Evolutionary conservation across 2,329 filamentous ascomycete genomes (phyloP).

Genomic region (Aspergillus felis): DNA sequence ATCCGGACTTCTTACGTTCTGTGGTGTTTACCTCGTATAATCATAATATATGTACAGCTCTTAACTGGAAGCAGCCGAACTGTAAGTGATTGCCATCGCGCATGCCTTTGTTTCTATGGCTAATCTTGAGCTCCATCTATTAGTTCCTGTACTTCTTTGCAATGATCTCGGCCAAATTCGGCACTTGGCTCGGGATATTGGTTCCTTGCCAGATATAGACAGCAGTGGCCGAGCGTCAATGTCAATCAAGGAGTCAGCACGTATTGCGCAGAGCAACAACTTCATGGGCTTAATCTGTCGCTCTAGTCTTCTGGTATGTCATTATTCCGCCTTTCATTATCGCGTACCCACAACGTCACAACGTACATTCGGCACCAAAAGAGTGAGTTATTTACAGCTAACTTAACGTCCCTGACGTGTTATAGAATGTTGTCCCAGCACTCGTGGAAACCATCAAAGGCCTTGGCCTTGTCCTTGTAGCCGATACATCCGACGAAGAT

Average conservation of each 20-base stretch:
- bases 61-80: conserved; percentile 99
- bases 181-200: conserved; percentile 35
- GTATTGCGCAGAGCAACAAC: conserved; percentile 92
- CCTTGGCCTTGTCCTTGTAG: conserved; percentile 85
- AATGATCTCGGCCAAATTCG: conserved; percentile 71
- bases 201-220: conserved; percentile 42
- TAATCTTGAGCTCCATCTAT: neutral
- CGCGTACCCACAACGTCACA: neutral
- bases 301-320: conserved; percentile 74
- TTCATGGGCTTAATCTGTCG: conserved; percentile 96
- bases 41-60: conserved; percentile 78
- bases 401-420: neutral
- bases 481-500: conserved; percentile 69
- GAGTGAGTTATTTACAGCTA: neutral
- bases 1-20: conserved; percentile 71
- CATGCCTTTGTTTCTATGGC: neutral
- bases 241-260: conserved; percentile 91
- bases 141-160: conserved; percentile 86
- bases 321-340: neutral
- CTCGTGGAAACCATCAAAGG: conserved; percentile 92
- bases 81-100: conserved; percentile 49
- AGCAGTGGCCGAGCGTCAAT: conserved; percentile 69
- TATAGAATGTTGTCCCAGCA: conserved; percentile 84
- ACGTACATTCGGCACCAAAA: neutral
- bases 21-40: conserved; percentile 96